A percentile compares a stretch with the other conserved stretches of the same genome.
Evolutionary conservation across 2,329 filamentous ascomycete genomes (phyloP).

Genomic region (Cadophora sp.): DNA sequence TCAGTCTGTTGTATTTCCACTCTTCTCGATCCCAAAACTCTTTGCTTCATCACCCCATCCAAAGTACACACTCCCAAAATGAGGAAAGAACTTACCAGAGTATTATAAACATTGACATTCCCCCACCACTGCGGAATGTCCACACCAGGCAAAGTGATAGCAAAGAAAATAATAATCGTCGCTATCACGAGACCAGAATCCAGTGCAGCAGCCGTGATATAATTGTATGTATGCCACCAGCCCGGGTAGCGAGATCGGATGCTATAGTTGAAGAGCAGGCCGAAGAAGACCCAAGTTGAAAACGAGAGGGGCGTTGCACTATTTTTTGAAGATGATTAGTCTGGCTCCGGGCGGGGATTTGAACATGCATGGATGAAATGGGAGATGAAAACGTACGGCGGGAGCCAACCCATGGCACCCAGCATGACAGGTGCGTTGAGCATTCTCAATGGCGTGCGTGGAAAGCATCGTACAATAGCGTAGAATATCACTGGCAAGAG

Average conservation of each 20-base stretch:
- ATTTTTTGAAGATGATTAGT: background rate
- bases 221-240: slow-evolving; percentile 83
- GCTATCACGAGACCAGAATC: slow-evolving; percentile 72
- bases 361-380: background rate
- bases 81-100: slow-evolving; percentile 53
- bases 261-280: slow-evolving; percentile 71
- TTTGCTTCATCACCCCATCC: background rate
- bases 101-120: slow-evolving; percentile 62
- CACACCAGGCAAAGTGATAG: slow-evolving; percentile 68
- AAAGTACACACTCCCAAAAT: background rate
- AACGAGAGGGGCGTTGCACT: slow-evolving; percentile 73
- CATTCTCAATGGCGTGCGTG: slow-evolving; percentile 66
- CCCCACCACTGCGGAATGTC: slow-evolving; percentile 74
- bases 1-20: background rate
- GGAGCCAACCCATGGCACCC: slow-evolving; percentile 46
- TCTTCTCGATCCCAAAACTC: background rate
- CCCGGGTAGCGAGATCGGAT: slow-evolving; percentile 69
- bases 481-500: slow-evolving; percentile 67
- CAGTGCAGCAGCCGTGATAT: slow-evolving; percentile 73
- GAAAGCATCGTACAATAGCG: slow-evolving; percentile 59
- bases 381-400: slow-evolving; percentile 27
- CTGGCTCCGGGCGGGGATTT: no score
- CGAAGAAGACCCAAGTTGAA: slow-evolving; percentile 71
- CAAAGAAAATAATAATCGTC: slow-evolving; percentile 74
- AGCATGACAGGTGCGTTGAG: slow-evolving; percentile 56